These are phyloP conservation scores for Geum urbanum DNA, from an alignment of 306 rosid species.

Conservation along the genomic window DNA sequence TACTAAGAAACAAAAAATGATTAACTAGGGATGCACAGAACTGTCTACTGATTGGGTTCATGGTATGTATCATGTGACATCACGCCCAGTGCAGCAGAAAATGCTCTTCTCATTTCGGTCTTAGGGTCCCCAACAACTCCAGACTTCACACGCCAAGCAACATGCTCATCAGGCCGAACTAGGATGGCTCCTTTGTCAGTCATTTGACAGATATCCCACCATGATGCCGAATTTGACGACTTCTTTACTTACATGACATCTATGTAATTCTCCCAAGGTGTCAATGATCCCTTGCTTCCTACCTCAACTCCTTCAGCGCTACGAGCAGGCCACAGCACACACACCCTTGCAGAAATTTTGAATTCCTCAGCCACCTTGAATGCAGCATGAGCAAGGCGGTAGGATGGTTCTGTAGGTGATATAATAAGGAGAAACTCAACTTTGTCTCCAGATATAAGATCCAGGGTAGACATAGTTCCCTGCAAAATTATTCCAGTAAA, in stretches of 20 bases:
- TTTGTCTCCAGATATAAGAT: conserved; percentile 63
- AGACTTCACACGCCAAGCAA: conserved; percentile 67
- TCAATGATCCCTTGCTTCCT: conserved; percentile 45
- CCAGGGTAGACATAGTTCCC: conserved; percentile 61
- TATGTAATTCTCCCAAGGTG: conserved; percentile 56
- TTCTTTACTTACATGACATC: conserved; percentile 50
- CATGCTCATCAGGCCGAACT: conserved; percentile 81
- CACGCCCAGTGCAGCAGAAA: conserved; percentile 45
- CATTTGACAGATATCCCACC: conserved; percentile 83
- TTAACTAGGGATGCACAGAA: background rate
- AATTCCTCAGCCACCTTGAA: conserved; percentile 59
- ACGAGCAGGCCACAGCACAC: conserved; percentile 62
- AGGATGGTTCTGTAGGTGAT: conserved; percentile 53
- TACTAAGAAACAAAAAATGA: too few relatives aligned
- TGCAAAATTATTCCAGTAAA: conserved; percentile 24
- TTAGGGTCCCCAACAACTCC: conserved; percentile 45
- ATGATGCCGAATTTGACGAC: conserved; percentile 39
- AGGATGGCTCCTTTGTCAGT: conserved; percentile 61
- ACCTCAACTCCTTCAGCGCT: conserved; percentile 31
- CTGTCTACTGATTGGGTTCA: background rate
- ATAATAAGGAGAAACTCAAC: conserved; percentile 71
- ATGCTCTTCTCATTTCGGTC: conserved; percentile 56
- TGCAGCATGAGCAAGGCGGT: conserved; percentile 56
- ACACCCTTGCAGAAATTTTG: conserved; percentile 46
- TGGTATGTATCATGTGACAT: background rate